Evolutionary conservation across 805 yeast species (phyloP).

Genomic region (Nakazawaea holstii): DNA sequence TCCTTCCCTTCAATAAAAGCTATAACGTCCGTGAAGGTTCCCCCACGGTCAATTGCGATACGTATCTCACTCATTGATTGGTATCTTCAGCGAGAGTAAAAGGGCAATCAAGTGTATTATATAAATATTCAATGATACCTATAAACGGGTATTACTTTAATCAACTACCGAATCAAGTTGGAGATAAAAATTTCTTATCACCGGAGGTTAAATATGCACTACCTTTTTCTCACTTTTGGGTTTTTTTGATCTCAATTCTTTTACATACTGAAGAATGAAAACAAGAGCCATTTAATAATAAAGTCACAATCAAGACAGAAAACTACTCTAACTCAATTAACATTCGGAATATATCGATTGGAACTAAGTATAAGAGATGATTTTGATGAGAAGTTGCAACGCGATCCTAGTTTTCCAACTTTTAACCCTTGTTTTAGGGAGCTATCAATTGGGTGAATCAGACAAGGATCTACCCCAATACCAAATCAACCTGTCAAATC

Average conservation of each 20-base stretch:
- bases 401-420: neutral
- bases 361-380: neutral
- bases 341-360: neutral
- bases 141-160: neutral
- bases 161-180: too few relatives aligned
- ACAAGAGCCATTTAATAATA: too few relatives aligned
- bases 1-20: conserved; percentile 45
- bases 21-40: conserved; percentile 83
- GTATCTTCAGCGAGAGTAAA: neutral
- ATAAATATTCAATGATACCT: neutral
- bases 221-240: too few relatives aligned
- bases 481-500: neutral
- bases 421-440: conserved; percentile 1
- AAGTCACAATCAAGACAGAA: too few relatives aligned
- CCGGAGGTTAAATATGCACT: too few relatives aligned
- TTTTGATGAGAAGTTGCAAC: neutral
- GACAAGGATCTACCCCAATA: neutral
- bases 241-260: too few relatives aligned
- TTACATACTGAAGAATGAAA: too few relatives aligned
- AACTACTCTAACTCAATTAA: too few relatives aligned
- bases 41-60: conserved; percentile 49
- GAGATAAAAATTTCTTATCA: too few relatives aligned
- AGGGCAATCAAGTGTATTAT: neutral
- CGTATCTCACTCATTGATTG: conserved; percentile 5
- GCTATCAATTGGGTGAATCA: neutral